Conservation (phyloP, 2,329 filamentous ascomycete genomes). For the Alternaria ethzedia region DNA sequence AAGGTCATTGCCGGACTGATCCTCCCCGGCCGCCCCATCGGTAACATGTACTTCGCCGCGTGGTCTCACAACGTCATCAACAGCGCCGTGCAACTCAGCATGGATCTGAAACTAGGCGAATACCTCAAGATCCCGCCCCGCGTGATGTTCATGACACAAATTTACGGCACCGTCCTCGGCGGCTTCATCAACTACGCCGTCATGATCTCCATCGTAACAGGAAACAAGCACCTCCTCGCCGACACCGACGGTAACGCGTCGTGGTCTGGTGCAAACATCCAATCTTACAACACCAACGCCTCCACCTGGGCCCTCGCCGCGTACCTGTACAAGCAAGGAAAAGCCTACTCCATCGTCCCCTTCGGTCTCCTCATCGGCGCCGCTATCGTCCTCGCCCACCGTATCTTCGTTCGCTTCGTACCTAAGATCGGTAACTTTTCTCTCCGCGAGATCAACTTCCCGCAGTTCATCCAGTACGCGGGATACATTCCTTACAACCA, state of each 20-base stretch:
- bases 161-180: slow-evolving; percentile 21
- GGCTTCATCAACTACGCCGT: slow-evolving; percentile 24
- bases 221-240: slow-evolving; percentile 17
- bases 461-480: slow-evolving; percentile 21
- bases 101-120: slow-evolving; percentile 21
- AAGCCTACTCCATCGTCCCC: slow-evolving; percentile 18
- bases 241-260: slow-evolving; percentile 18
- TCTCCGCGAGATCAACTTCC: slow-evolving; percentile 20
- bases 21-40: slow-evolving; percentile 17
- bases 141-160: slow-evolving; percentile 22
- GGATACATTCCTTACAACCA: slow-evolving; percentile 23
- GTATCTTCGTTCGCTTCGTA: slow-evolving; percentile 17
- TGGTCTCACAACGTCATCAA: slow-evolving; percentile 23
- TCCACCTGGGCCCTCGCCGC: slow-evolving; percentile 22
- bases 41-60: slow-evolving; percentile 24
- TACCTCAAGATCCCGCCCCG: slow-evolving; percentile 24
- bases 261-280: slow-evolving; percentile 20
- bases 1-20: slow-evolving; percentile 22
- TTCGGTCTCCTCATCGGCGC: slow-evolving; percentile 19
- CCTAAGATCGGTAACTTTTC: slow-evolving; percentile 18
- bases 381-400: slow-evolving; percentile 13
- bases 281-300: slow-evolving; percentile 24
- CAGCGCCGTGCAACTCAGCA: slow-evolving; percentile 16
- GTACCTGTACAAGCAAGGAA: slow-evolving; percentile 20
- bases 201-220: slow-evolving; percentile 21